A percentile compares a stretch with the other conserved stretches of the same genome.
phyloP scores from a whole-genome alignment of 2,329 filamentous ascomycete genomes.

The Tolypocladium pustulatum region DNA sequence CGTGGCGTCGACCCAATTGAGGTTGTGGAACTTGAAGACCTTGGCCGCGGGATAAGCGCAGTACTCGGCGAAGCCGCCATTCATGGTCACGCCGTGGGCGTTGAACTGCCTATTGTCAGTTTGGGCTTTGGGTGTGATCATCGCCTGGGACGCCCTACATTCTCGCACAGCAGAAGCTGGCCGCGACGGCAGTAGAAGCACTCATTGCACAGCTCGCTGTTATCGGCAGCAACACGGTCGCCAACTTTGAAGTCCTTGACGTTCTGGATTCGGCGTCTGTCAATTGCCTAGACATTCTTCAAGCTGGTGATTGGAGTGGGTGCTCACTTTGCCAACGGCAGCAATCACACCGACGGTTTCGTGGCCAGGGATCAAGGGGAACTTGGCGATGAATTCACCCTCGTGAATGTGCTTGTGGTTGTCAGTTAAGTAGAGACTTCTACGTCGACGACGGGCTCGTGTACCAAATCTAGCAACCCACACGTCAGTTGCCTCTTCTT shows the following conservation, averaged over 20 bases:
- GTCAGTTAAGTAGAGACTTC: neutral
- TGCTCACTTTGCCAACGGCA: slow-evolving; percentile 33
- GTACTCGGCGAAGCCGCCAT: slow-evolving; percentile 66
- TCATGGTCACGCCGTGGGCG: slow-evolving; percentile 56
- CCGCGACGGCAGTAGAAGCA: slow-evolving; percentile 67
- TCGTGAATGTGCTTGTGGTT: slow-evolving; percentile 46
- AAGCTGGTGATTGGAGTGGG: neutral
- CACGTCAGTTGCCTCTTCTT: neutral
- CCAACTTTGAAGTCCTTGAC: slow-evolving; percentile 51
- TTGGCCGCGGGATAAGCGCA: slow-evolving; percentile 39
- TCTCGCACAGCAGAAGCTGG: slow-evolving; percentile 57
- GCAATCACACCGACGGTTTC: slow-evolving; percentile 58
- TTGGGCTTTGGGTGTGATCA: too few species aligned
- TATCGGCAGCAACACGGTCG: slow-evolving; percentile 54
- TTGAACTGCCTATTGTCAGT: slow-evolving; percentile 32
- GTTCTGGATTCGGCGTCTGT: slow-evolving; percentile 20
- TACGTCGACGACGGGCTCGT: slow-evolving; percentile 2
- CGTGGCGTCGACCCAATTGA: slow-evolving; percentile 58
- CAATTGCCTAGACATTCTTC: neutral
- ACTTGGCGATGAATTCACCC: slow-evolving; percentile 55
- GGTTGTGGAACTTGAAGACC: slow-evolving; percentile 56
- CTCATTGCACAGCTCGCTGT: slow-evolving; percentile 57
- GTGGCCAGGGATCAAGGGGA: slow-evolving; percentile 57
- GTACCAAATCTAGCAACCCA: slow-evolving; percentile 26
- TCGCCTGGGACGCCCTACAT: slow-evolving; percentile 19